Base-by-base conservation (phyloP, 768 basidiomycete genomes). In the Crucibulum laeve region DNA sequence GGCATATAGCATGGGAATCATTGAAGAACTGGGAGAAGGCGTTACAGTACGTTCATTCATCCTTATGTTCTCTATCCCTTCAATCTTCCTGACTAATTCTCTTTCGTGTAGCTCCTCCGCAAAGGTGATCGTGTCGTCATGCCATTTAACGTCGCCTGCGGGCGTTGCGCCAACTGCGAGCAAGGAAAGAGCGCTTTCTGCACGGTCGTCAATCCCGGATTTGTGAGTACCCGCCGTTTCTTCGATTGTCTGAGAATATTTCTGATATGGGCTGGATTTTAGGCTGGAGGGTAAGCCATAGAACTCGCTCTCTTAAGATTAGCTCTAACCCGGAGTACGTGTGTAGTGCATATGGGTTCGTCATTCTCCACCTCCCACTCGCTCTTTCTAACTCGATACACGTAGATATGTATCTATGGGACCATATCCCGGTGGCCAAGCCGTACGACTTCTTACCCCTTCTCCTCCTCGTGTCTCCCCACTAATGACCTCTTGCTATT, bases 91-190 rank as follows among this genome's bases (percentile, higher is more conserved):
- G 2, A 25, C 38, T 37, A 47, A 39, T 21, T 30, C 28, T 14
- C 21, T 25, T 25, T 30, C 25, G 17, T 15, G 6, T 40, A 74
- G 73, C 62, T 74, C 6, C 53, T 79, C 33, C 73, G 77, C 59
- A 71, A 72, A 46, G 78, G 77, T 11, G 78, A 80, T 50, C 69
- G 78, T 23, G 76, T 79, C n/a, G 76, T 79, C 18, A 73, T 78
- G 68, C 78, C 76, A 1, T 79, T 79, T 63, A 79, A 79, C 45
- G 77, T 79, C 23, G 76, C 74, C 0, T 79, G 77, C 48, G 77
- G 78, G 13, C 71, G 75, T 15, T 79, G 77, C 64, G 49, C 65
- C 46, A 80, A 80, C 50, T 79, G 78, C 48, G 76, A 78, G 40
- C 71, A 72, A 51, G 68, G 71, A 8, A 67, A 49, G 28, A 74